Evolutionary conservation across 2,329 filamentous ascomycete genomes (phyloP).

Genomic region (Westerdykella sp.): DNA sequence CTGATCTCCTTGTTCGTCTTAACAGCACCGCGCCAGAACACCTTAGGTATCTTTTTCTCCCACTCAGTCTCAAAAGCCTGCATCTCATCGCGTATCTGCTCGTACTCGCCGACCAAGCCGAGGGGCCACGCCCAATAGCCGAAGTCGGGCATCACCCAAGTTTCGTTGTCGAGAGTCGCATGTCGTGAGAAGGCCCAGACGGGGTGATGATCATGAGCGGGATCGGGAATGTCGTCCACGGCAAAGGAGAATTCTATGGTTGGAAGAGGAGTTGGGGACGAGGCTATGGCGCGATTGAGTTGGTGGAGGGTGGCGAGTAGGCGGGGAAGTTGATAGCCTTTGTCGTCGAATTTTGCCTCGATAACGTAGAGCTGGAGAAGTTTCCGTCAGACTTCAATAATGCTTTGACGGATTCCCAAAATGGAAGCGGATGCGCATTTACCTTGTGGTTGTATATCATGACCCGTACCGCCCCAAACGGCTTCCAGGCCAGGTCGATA

Average conservation of each 20-base stretch:
- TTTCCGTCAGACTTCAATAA: too few relatives aligned
- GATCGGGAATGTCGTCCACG: slow-evolving; percentile 28
- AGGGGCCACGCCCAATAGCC: slow-evolving; percentile 20
- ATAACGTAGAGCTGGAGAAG: slow-evolving; percentile 29
- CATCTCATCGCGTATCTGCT: slow-evolving; percentile 11
- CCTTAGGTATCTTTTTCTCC: slow-evolving; percentile 12
- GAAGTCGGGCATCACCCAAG: slow-evolving; percentile 21
- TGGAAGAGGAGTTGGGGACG: slow-evolving; percentile 45
- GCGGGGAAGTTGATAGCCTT: slow-evolving; percentile 20
- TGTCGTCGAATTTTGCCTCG: slow-evolving; percentile 14
- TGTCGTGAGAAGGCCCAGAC: slow-evolving; percentile 14
- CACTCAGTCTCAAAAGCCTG: slow-evolving; percentile 8
- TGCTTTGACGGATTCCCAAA: too few relatives aligned
- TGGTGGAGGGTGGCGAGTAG: slow-evolving; percentile 47
- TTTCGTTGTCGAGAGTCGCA: slow-evolving; percentile 6
- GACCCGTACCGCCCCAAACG: slow-evolving; percentile 16
- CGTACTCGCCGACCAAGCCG: slow-evolving; percentile 10
- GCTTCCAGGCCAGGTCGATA: slow-evolving; percentile 16
- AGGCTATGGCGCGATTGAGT: slow-evolving; percentile 48
- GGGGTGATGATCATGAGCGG: slow-evolving; percentile 7
- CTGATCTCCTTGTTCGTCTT: slow-evolving; percentile 18
- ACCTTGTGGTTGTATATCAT: slow-evolving; percentile 27
- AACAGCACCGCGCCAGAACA: slow-evolving; percentile 29
- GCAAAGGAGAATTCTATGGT: slow-evolving; percentile 50
- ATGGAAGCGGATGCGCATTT: not conserved